Base-by-base conservation (phyloP, 2,329 filamentous ascomycete species). In the Mollisiaceae sp. region DNA sequence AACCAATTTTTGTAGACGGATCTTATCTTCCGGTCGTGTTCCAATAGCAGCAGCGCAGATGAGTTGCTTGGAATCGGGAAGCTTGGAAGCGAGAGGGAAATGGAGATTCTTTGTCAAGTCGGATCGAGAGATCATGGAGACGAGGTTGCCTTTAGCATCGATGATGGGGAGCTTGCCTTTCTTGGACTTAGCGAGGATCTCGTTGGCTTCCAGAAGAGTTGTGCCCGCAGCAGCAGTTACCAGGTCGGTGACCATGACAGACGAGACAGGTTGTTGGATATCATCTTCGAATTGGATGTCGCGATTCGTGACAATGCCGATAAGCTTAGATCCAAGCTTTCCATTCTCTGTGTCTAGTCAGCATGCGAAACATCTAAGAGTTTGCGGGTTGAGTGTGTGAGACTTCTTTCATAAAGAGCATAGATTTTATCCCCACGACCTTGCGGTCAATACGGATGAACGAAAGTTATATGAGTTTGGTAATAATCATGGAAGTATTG, bases 61-160 rank as follows among this genome's bases (percentile, higher is more conserved):
- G 54, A 99, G 88, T 85, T 99, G 96, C 85, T 99, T 99, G 73
- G 94, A 98, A 76, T 96, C 89, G 65, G 94, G 92, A 45, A 97
- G 89, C 85, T 99, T 99, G 62, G 95, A 98, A 57, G 95, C 94
- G 68, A 97, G 86, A 41, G 95, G 95, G 82, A 96, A 99, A 82
- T 98, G 90, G 69, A 97, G 87, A 83, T 99, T 99, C 87, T 99
- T 99, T 85, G 94, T 97, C 81, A 99, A 83, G 81, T 99, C 95
- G 74, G 94, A 97, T 74, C 95, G 89, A 69, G 92, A 94, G 78
- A 97, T 90, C 84, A 97, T 91, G 72, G 95, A 97, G 69, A 97
- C 88, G 58, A 97, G 86, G 82, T 97, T 96, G 77, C 89, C 90
- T 60, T 89, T 82, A 76, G 88, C 83, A 80, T 97, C 94, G 59